Evolutionary conservation across 352 stramenopile genomes (phyloP), one percentile per base, ranked within the genome.

Genomic region (Globisporangium cylindrosporum): DNA sequence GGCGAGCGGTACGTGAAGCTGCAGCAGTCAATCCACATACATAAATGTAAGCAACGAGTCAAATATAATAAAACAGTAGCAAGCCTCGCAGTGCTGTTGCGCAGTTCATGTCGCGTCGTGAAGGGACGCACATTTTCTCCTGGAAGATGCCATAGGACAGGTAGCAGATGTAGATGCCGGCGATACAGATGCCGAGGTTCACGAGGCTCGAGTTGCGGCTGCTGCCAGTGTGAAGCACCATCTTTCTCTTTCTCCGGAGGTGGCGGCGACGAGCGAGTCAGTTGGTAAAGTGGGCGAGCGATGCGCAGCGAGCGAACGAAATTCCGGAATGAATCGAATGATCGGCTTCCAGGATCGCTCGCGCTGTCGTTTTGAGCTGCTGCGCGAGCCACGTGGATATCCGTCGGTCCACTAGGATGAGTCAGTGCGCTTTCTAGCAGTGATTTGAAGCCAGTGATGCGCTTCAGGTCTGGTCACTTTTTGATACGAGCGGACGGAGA

Each of bases 81-180:
- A 51, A 51, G 15, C 43, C 18, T 8, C 43, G 43, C 43, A 51
- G 7, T 51, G 3, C 22, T 51, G 20, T 24, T 22, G 18, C 18
- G 43, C 43, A 51, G 18, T 51, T 51, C 15, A 18, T 51, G 36
- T 15, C 36, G 36, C 12, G 38, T 46, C 38, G 38, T 18, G 43
- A 51, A 51, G 25, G 4, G 10, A 66, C 79, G 67, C 81, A 97
- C 84, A 98, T 98, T 82, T 98, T 94, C 79, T 98, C 92, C 74
- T 98, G 92, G 69, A 97, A 97, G 72, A 98, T 95, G 63, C 91
- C 91, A 73, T 96, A 97, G 12, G 87, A 95, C 53, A 98, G 70
- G 79, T 98, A 98, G 78, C 90, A 98, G 24, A 76, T 82, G 81
- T 98, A 98, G 79, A 98, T 98, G 67, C 92, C 92, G 49, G 68